Conservation (phyloP, 371 early-diverging fungal genomes). For the Conidiobolus incongruus region DNA sequence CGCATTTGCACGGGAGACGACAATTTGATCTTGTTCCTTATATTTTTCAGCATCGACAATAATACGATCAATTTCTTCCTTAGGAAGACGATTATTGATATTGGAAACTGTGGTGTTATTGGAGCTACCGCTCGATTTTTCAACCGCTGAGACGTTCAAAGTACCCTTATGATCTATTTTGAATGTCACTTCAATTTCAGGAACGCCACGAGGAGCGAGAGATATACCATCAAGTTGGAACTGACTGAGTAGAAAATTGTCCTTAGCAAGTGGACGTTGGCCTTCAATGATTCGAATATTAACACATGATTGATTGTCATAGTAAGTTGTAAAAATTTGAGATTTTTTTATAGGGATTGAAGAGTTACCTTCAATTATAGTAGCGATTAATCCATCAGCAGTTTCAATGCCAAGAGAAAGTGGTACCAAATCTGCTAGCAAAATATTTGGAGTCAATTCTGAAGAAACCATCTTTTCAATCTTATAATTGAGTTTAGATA, state of each 20-base stretch:
- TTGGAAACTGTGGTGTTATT: constrained; percentile 96
- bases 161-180: constrained; percentile 97
- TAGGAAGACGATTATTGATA: constrained; percentile 93
- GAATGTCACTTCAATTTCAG: constrained; percentile 95
- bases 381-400: constrained; percentile 92
- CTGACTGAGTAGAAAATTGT: constrained; percentile 89
- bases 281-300: constrained; percentile 96
- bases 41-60: constrained; percentile 89
- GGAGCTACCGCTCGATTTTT: constrained; percentile 82
- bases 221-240: constrained; percentile 92
- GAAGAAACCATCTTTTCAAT: no score
- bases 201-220: constrained; percentile 91
- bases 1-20: constrained; percentile 45
- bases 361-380: constrained; percentile 92
- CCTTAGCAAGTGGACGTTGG: constrained; percentile 87
- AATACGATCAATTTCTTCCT: constrained; percentile 95
- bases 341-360: constrained; percentile 94
- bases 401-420: constrained; percentile 91
- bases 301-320: constrained; percentile 97
- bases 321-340: constrained; percentile 92
- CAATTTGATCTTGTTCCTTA: constrained; percentile 84
- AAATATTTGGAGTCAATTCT: constrained; percentile 64
- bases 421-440: constrained; percentile 52
- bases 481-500: no score
- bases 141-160: constrained; percentile 86